Evolutionary conservation across 768 basidiomycete species (phyloP).

Genomic region (Amanita rubescens): DNA sequence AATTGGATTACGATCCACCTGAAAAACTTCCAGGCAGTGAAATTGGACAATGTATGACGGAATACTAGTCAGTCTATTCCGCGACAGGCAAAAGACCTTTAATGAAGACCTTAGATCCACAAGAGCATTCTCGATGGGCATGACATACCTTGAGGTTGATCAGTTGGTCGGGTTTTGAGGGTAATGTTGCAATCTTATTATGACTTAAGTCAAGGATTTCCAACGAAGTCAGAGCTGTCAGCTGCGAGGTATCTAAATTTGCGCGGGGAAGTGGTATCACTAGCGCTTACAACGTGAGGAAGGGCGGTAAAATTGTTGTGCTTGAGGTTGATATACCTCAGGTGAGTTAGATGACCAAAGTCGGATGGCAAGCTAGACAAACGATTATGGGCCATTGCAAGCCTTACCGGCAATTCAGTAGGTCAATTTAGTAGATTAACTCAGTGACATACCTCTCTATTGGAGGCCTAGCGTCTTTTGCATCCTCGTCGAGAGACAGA

Average conservation of each 20-base stretch:
- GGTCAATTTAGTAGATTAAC: neutral
- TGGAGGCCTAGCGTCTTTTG: conserved; percentile 39
- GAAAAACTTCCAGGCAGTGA: conserved; percentile 64
- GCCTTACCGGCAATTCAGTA: conserved; percentile 34
- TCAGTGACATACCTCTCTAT: conserved; percentile 49
- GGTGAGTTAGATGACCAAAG: conserved; percentile 61
- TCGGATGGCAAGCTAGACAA: conserved; percentile 69
- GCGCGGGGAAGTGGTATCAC: conserved; percentile 1
- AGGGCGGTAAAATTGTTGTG: conserved; percentile 77
- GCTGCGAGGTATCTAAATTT: conserved; percentile 33
- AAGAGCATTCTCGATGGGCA: neutral
- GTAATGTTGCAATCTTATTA: conserved; percentile 81
- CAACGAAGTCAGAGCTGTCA: conserved; percentile 76
- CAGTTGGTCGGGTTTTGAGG: conserved; percentile 73
- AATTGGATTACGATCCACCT: conserved; percentile 86
- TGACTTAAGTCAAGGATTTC: conserved; percentile 94
- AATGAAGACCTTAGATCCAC: neutral
- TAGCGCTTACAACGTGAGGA: conserved; percentile 72
- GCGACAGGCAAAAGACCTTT: conserved; percentile 80
- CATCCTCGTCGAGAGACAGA: conserved; percentile 47
- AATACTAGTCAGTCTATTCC: conserved; percentile 75
- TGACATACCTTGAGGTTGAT: conserved; percentile 59
- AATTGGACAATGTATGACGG: conserved; percentile 78
- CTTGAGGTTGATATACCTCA: conserved; percentile 85
- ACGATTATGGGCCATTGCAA: conserved; percentile 83